These are phyloP conservation scores for Globisporangium heterothallicum DNA, from an alignment of 352 stramenopile genomes.

Conservation along the genomic window DNA sequence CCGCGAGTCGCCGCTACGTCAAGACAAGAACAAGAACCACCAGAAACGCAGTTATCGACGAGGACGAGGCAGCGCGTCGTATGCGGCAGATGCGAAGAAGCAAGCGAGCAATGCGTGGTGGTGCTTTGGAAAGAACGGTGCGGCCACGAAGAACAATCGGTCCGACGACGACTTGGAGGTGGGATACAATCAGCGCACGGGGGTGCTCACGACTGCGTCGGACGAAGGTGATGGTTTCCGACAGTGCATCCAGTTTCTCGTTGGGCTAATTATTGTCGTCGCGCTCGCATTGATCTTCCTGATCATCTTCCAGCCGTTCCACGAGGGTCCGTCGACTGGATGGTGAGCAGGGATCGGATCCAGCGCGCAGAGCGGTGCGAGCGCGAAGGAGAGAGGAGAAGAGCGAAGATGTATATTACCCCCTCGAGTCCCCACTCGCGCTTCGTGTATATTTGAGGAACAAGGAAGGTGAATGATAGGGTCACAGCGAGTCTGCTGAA, in stretches of 20 bases:
- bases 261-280: slow-evolving; percentile 66
- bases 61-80: neutral
- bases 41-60: neutral
- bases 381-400: neutral
- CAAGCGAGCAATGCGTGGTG: neutral
- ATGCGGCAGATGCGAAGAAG: neutral
- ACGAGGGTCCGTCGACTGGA: slow-evolving; percentile 1
- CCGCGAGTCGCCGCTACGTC: slow-evolving; percentile 15
- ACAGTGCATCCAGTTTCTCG: slow-evolving; percentile 67
- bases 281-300: slow-evolving; percentile 57
- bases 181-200: slow-evolving; percentile 18
- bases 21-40: slow-evolving; percentile 6
- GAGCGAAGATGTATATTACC: slow-evolving; percentile 9
- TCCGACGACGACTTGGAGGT: slow-evolving; percentile 52
- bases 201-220: slow-evolving; percentile 10
- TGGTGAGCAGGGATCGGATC: too few relatives aligned
- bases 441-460: slow-evolving; percentile 8
- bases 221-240: slow-evolving; percentile 51
- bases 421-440: neutral
- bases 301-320: slow-evolving; percentile 62
- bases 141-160: slow-evolving; percentile 21
- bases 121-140: neutral
- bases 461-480: neutral
- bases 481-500: too few relatives aligned
- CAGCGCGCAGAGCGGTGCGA: too few relatives aligned